These are phyloP conservation scores for Candida xiaguanensis DNA, from an alignment of 805 yeast genomes.

Conservation along the genomic window DNA sequence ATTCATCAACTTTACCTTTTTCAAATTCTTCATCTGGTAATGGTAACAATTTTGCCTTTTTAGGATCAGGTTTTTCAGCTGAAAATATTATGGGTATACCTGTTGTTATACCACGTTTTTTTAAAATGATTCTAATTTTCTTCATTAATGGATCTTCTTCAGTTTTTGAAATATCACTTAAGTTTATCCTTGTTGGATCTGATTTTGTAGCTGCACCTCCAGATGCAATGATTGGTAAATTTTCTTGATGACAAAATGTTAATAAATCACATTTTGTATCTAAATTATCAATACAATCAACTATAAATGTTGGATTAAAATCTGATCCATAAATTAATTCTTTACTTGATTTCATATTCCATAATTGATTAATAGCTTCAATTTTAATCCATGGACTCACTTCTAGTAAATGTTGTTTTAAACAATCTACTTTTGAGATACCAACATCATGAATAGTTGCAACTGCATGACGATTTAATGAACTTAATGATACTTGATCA, in stretches of 20 bases:
- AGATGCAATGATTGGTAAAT: conserved; percentile 73
- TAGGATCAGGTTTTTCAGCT: conserved; percentile 95
- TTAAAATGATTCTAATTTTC: conserved; percentile 78
- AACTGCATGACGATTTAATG: conserved; percentile 90
- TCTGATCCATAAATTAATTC: conserved; percentile 48
- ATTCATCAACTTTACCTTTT: conserved; percentile 80
- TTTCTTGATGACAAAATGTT: conserved; percentile 60
- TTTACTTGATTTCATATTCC: conserved; percentile 66
- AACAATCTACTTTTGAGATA: conserved; percentile 78
- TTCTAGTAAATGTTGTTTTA: conserved; percentile 60
- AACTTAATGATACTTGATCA: conserved; percentile 91
- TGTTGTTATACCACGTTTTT: conserved; percentile 67
- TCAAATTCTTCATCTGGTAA: conserved; percentile 76
- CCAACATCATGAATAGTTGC: conserved; percentile 94
- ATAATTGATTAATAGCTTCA: conserved; percentile 73
- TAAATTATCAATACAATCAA: conserved; percentile 95
- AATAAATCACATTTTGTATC: conserved; percentile 94
- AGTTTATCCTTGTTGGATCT: conserved; percentile 87
- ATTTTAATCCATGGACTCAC: conserved; percentile 94
- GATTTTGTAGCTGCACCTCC: conserved; percentile 98
- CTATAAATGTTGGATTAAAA: conserved; percentile 67
- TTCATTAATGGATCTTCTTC: conserved; percentile 94
- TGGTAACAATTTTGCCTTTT: conserved; percentile 84
- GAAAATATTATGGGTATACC: conserved; percentile 88
- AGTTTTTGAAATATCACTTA: conserved; percentile 84